Evolutionary conservation across 805 yeast genomes (phyloP).

Genomic region (Torulaspora quercuum): DNA sequence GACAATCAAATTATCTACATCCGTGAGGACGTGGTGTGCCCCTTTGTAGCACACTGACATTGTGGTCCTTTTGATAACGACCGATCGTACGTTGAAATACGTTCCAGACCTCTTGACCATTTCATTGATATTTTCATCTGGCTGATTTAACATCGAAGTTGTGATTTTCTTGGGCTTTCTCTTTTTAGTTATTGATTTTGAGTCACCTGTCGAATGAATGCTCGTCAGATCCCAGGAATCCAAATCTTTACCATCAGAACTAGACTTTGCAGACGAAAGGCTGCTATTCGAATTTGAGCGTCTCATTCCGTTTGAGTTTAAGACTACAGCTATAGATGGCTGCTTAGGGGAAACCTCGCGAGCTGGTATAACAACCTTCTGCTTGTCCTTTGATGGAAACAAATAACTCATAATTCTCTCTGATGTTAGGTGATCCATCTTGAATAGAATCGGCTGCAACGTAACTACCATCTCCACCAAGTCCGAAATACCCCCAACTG

Average conservation of each 20-base stretch:
- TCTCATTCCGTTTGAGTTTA: constrained; percentile 8
- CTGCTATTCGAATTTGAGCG: constrained; percentile 12
- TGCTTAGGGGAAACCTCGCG: constrained; percentile 5
- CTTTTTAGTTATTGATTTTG: constrained; percentile 7
- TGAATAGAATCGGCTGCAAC: constrained; percentile 53
- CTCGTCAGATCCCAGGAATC: constrained; percentile 23
- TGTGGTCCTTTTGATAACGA: constrained; percentile 46
- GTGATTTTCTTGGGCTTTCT: constrained; percentile 16
- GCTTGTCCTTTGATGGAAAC: constrained; percentile 40
- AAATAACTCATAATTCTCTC: constrained; percentile 46
- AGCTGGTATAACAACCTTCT: background rate
- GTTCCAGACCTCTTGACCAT: constrained; percentile 73
- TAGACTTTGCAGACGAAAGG: constrained; percentile 8
- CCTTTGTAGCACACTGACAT: constrained; percentile 69
- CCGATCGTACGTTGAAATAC: constrained; percentile 57
- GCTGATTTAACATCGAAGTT: constrained; percentile 17
- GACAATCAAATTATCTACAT: constrained; percentile 54
- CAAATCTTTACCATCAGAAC: constrained; percentile 12
- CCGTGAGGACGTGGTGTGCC: constrained; percentile 52
- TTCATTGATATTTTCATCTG: constrained; percentile 42
- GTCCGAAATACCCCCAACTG: constrained; percentile 63
- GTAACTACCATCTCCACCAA: constrained; percentile 48
- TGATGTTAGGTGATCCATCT: constrained; percentile 55
- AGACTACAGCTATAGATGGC: constrained; percentile 13
- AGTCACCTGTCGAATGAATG: constrained; percentile 8